These are phyloP conservation scores for Ophiostoma ips DNA, from an alignment of 2,329 filamentous ascomycete genomes.

Conservation along the genomic window DNA sequence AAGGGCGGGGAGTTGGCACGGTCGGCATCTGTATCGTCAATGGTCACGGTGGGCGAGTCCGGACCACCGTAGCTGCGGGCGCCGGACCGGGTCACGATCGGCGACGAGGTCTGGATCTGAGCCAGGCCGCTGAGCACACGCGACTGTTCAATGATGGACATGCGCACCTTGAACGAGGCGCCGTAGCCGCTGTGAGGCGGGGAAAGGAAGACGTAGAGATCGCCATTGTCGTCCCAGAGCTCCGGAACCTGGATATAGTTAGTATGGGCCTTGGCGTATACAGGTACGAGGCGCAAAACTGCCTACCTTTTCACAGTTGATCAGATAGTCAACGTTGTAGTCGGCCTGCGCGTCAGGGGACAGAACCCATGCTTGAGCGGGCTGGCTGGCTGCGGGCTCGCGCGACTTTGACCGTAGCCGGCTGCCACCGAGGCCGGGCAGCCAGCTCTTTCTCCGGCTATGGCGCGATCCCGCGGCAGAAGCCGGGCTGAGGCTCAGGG, in stretches of 20 bases:
- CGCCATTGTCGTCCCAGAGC: conserved; percentile 48
- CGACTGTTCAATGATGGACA: conserved; percentile 39
- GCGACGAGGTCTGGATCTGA: conserved; percentile 27
- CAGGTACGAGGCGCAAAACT: neutral
- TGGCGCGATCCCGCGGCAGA: conserved; percentile 21
- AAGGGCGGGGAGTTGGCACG: conserved; percentile 21
- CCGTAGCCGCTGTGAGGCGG: conserved; percentile 34
- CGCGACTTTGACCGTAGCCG: conserved; percentile 38
- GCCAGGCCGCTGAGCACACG: conserved; percentile 40
- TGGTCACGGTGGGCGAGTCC: conserved; percentile 32
- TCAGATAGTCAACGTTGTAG: conserved; percentile 39
- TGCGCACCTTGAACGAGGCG: conserved; percentile 47
- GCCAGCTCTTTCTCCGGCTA: conserved; percentile 38
- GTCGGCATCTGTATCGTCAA: too few relatives aligned
- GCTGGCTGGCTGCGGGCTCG: conserved; percentile 15
- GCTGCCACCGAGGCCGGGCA: conserved; percentile 28
- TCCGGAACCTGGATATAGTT: conserved; percentile 39
- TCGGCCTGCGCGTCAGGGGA: conserved; percentile 36
- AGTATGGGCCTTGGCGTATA: neutral
- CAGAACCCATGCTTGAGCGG: conserved; percentile 35
- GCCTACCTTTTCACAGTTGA: conserved; percentile 40
- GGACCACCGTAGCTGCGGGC: conserved; percentile 33
- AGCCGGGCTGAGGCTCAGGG: conserved; percentile 32
- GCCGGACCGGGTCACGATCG: conserved; percentile 21
- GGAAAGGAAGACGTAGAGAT: conserved; percentile 43